phyloP scores from a whole-genome alignment of 345 rosid species.

The Cardiospermum halicacabum region DNA sequence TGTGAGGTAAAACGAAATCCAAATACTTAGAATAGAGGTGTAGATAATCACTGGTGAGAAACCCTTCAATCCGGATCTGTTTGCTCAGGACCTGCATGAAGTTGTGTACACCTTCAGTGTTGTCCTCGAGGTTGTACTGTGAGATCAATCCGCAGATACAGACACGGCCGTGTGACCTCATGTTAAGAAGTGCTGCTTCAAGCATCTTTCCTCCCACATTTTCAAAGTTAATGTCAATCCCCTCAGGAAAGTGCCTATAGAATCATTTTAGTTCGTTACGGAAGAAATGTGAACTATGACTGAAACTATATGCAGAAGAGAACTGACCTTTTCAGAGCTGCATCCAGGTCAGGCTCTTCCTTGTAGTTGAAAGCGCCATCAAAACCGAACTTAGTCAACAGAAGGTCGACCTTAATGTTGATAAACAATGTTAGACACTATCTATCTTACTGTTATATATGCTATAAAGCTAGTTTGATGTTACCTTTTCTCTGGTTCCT shows the following conservation, averaged over 20 bases:
- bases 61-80: background rate
- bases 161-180: conserved; percentile 6
- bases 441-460: background rate
- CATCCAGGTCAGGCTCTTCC: conserved; percentile 6
- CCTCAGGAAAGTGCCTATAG: conserved; percentile 16
- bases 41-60: background rate
- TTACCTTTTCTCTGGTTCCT: background rate
- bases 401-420: conserved; percentile 3
- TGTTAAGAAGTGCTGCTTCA: conserved; percentile 12
- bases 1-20: background rate
- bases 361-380: conserved; percentile 22
- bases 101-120: background rate
- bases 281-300: too few species aligned
- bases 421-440: background rate
- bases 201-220: conserved; percentile 10
- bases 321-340: too few species aligned
- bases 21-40: background rate
- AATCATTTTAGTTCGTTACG: too few species aligned
- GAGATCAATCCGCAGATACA: background rate
- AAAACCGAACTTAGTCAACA: conserved; percentile 12
- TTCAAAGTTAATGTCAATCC: conserved; percentile 17
- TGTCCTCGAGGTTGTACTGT: conserved; percentile 4
- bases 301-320: background rate
- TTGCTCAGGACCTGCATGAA: background rate
- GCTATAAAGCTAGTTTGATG: background rate